These are phyloP conservation scores for Neolentinus lepideus DNA, from an alignment of 1,284 basidiomycete genomes.

Conservation along the genomic window DNA sequence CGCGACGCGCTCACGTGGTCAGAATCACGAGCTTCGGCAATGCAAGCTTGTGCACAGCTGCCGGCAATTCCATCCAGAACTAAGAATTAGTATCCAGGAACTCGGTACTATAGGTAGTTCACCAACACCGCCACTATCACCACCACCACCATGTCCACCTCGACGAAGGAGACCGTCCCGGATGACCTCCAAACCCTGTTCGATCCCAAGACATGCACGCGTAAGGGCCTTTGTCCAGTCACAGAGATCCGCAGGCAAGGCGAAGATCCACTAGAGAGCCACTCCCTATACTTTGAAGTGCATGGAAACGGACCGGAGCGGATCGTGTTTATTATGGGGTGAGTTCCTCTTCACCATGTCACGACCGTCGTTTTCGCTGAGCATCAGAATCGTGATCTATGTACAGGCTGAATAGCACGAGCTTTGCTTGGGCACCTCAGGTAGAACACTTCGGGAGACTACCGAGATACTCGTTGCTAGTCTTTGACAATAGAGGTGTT, in stretches of 20 bases:
- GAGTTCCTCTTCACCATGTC: constrained; percentile 7
- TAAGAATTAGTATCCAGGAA: background rate
- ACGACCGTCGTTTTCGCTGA: too few relatives aligned
- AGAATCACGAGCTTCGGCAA: background rate
- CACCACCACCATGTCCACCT: background rate
- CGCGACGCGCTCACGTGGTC: too few relatives aligned
- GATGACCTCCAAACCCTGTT: constrained; percentile 33
- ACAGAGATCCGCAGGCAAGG: constrained; percentile 44
- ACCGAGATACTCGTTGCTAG: constrained; percentile 54
- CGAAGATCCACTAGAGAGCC: constrained; percentile 42
- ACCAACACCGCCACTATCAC: too few relatives aligned
- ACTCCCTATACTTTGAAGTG: constrained; percentile 71
- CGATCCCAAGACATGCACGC: constrained; percentile 47
- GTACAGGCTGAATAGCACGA: constrained; percentile 48
- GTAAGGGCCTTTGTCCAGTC: constrained; percentile 69
- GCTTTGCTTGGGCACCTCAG: constrained; percentile 57
- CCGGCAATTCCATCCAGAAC: too few relatives aligned
- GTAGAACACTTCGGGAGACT: constrained; percentile 47
- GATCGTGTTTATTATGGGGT: constrained; percentile 70
- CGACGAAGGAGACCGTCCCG: background rate
- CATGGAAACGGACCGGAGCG: constrained; percentile 63
- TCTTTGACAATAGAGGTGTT: constrained; percentile 86
- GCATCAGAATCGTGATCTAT: too few relatives aligned
- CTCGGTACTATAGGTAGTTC: too few relatives aligned
- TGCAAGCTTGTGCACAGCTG: background rate